These are phyloP conservation scores for Salix koriyanagi DNA, from an alignment of 345 rosid genomes.

Conservation along the genomic window DNA sequence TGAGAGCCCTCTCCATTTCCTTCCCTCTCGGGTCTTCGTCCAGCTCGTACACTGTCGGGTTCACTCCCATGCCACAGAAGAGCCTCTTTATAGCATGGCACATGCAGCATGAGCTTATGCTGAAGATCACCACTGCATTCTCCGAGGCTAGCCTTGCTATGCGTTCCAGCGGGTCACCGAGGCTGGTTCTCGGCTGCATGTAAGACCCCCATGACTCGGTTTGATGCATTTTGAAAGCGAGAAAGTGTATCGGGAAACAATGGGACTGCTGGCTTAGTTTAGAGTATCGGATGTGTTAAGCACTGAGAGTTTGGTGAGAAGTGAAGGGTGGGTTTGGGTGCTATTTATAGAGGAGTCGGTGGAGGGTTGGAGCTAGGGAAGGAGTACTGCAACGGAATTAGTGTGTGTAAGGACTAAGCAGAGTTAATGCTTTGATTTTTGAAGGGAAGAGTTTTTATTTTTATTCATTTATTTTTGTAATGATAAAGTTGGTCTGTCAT, in stretches of 20 bases:
- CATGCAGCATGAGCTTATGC: slow-evolving; percentile 94
- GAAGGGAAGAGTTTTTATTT: not conserved
- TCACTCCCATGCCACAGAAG: slow-evolving; percentile 89
- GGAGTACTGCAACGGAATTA: not conserved
- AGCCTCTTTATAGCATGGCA: slow-evolving; percentile 85
- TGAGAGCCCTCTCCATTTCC: slow-evolving; percentile 65
- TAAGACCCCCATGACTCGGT: slow-evolving; percentile 56
- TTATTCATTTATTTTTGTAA: not conserved
- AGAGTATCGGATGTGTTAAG: not conserved
- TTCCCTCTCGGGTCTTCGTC: slow-evolving; percentile 71
- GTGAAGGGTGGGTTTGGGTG: slow-evolving; percentile 17
- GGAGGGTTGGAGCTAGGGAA: not conserved
- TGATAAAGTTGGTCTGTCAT: not conserved
- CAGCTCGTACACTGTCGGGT: slow-evolving; percentile 83
- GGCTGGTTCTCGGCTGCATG: slow-evolving; percentile 21
- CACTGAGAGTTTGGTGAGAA: slow-evolving; percentile 17
- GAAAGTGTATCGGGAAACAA: not conserved
- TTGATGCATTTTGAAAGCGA: slow-evolving; percentile 43
- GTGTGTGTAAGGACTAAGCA: not conserved
- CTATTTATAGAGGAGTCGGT: slow-evolving; percentile 41
- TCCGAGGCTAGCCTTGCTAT: slow-evolving; percentile 70
- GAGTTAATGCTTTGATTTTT: no score
- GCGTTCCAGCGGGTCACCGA: slow-evolving; percentile 43
- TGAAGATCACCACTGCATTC: slow-evolving; percentile 86
- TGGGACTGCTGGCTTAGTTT: not conserved